phyloP scores from a whole-genome alignment of 2,329 filamentous ascomycete species.

The Metarhizium guizhouense region DNA sequence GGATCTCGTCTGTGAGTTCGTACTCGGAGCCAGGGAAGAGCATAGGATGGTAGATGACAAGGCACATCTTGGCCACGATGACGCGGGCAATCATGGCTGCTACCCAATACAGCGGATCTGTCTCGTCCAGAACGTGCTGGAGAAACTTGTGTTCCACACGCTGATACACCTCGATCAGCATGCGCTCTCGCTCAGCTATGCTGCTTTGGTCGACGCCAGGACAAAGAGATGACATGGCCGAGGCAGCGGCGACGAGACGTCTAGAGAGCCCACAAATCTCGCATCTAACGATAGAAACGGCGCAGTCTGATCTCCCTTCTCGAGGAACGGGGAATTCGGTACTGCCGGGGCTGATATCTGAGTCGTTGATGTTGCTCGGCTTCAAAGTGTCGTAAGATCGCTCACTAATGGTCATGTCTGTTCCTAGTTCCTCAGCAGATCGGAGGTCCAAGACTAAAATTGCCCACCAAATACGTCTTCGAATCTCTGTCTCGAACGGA shows the following conservation, averaged over 20 bases:
- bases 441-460: conserved; percentile 48
- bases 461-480: conserved; percentile 53
- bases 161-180: conserved; percentile 43
- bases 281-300: conserved; percentile 37
- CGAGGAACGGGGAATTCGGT: conserved; percentile 37
- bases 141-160: conserved; percentile 48
- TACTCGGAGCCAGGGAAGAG: conserved; percentile 50
- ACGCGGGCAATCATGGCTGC: conserved; percentile 59
- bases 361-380: conserved; percentile 42
- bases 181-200: conserved; percentile 28
- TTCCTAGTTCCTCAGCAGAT: conserved; percentile 44
- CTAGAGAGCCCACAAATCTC: conserved; percentile 38
- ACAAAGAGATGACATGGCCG: conserved; percentile 22
- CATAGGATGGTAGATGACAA: conserved; percentile 68
- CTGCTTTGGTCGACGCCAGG: conserved; percentile 19
- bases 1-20: conserved; percentile 50
- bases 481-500: conserved; percentile 51
- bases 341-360: conserved; percentile 36
- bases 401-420: conserved; percentile 33
- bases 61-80: conserved; percentile 69
- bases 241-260: conserved; percentile 23
- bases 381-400: conserved; percentile 36
- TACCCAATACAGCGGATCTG: conserved; percentile 54
- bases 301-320: conserved; percentile 43
- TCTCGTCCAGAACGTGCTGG: conserved; percentile 37